Conservation (phyloP, 2,329 filamentous ascomycete species). For the Fusarium sarcochroum region DNA sequence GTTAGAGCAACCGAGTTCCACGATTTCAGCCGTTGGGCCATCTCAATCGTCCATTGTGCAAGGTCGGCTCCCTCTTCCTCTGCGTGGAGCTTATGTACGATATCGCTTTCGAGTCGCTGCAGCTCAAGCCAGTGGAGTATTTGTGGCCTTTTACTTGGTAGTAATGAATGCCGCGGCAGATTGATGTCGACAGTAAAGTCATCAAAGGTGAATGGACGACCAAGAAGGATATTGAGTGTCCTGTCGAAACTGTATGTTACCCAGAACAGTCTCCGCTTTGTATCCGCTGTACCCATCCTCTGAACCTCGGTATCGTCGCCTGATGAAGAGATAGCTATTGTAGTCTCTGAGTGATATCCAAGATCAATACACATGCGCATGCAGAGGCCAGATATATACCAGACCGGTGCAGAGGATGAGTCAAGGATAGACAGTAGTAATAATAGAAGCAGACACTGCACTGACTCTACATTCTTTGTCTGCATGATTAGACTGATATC, state of each 20-base stretch:
- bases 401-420: slow-evolving; percentile 10
- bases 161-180: neutral
- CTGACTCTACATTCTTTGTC: slow-evolving; percentile 15
- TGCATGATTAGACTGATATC: slow-evolving; percentile 18
- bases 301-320: fast-evolving
- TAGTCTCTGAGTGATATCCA: slow-evolving; percentile 15
- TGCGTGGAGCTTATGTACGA: slow-evolving; percentile 5
- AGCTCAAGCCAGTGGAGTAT: slow-evolving; percentile 23
- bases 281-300: neutral
- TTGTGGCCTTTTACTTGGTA: neutral
- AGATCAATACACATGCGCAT: slow-evolving; percentile 30
- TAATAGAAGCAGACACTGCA: slow-evolving; percentile 11
- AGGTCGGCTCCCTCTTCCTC: neutral
- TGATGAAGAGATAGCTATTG: neutral
- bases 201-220: slow-evolving; percentile 19
- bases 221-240: slow-evolving; percentile 16
- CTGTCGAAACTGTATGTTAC: slow-evolving; percentile 10
- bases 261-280: slow-evolving; percentile 21
- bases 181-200: slow-evolving; percentile 1
- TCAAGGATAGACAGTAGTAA: slow-evolving; percentile 12
- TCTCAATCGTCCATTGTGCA: neutral
- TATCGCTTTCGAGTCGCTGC: slow-evolving; percentile 10
- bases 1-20: slow-evolving; percentile 6
- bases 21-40: neutral
- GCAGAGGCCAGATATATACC: slow-evolving; percentile 24